Base-by-base conservation (phyloP, 2,329 filamentous ascomycete species). In the Hypoxylon sp. region DNA sequence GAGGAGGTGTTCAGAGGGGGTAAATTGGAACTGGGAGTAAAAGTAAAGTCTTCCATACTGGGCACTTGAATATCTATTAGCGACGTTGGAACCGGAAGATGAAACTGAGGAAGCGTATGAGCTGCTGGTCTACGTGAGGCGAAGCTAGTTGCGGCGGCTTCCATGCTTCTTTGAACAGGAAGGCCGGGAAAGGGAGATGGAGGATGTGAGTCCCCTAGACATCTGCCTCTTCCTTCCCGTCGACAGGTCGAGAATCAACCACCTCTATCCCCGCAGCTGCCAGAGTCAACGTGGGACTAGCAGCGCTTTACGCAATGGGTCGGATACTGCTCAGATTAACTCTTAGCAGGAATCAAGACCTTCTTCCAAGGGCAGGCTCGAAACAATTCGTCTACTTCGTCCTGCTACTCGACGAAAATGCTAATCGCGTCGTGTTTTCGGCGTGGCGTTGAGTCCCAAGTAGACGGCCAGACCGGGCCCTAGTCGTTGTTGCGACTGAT, bases 121-220 rank as follows among this genome's bases (percentile, higher is more conserved):
- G 90, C 88, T 74, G 90, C 90, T 75, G 89, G 87, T 78, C 91
- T 87, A 74, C 91, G 87, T 78, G 89, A 85, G 71, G 89, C 87
- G 77, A 94, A 89, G 81, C 90, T 91, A 48, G 73, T 72, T 46
- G 69, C 61, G 56, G 65, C 70, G 66, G 68, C 58, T 74, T 76
- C 74, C 75, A 56, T 56, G 29, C 53, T 56, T 56, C 46, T 34
- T 19, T 34, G 29, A 34, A 29, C 47, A 21, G 23, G 32, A 27
- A 52, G 50, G 19, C 5, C 30, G 41, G 45, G 29, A 29, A n/a
- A 39, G 14, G 16, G 30, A 56, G 53, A 56, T 27, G 21, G 45
- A 41, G 48, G 54, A 58, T 12, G 53, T 56, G 29, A 41, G 19
- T 32, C 53, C 23, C 53, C 30, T 37, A 47, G 19, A 43, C 30